Evolutionary conservation across 2,329 filamentous ascomycete species (phyloP), one percentile per base, ranked within the genome.

Genomic region (Paracamarosporium sp.): DNA sequence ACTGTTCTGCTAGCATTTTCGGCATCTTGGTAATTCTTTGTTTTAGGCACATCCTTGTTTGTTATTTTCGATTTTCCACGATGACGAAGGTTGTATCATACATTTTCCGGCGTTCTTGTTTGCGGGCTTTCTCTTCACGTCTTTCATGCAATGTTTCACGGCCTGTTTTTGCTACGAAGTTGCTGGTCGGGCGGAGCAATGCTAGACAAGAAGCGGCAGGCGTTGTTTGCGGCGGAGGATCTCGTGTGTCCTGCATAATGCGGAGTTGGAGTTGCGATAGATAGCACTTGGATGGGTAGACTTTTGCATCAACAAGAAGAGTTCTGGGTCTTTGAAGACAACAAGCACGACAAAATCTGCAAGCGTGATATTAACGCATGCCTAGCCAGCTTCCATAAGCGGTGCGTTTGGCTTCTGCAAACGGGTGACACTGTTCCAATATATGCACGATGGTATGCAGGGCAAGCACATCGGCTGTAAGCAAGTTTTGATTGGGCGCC

Each of bases 1-100:
- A 62, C 64, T 65, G 63, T 61, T 64, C 56, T 69, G 70, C 63
- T 68, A 67, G 69, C 70, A 72, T 73, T 69, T 68, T 58, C 51
- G 53, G 56, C 59, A 59, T 62, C 55, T 56, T 47, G 27, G 51
- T 52, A 55, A 48, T 54, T 53, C 30, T 20, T 53, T 33, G n/a
- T 20, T 53, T 33, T 8, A 40, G 31, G 46, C 40, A 45, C 38
- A 31, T 48, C 36, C 28, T 60, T 53, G 30, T 24, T 44, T 43
- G 13, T 55, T 50, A 38, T 36, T 60, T 41, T 59, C 51, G 51
- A 59, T 50, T 60, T 54, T 46, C 22, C 25, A 58, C 40, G 27
- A 38, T 53, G 15, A 51, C 30, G 36, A 55, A 50, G 54, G 36
- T 54, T 73, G 70, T 73, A 73, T 64, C 61, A 73, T 73, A 73